These are phyloP conservation scores for Anacardium occidentale DNA, from an alignment of 345 rosid genomes.

Conservation along the genomic window DNA sequence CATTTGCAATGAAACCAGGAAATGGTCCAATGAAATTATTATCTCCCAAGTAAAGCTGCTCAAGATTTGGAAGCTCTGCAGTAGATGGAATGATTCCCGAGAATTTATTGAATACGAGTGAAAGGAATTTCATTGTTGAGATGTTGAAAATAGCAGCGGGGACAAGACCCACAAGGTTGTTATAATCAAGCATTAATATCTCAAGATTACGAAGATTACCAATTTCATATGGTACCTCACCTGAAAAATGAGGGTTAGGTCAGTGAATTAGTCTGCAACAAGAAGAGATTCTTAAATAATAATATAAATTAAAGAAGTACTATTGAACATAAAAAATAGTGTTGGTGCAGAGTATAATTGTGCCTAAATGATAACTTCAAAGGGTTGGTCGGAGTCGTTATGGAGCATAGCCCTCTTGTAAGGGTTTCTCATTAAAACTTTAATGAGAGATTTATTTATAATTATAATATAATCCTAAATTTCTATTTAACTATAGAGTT, in stretches of 20 bases:
- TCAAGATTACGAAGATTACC: background rate
- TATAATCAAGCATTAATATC: background rate
- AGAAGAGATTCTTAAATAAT: no score
- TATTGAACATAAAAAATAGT: no score
- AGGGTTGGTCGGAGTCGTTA: no score
- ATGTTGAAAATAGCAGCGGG: constrained; percentile 12
- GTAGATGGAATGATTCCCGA: background rate
- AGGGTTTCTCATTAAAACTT: no score
- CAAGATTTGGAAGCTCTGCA: background rate
- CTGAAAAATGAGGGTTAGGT: background rate
- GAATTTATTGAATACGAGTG: background rate
- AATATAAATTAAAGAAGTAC: no score
- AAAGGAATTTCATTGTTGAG: background rate
- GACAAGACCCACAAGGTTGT: background rate
- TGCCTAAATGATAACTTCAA: no score
- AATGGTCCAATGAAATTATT: background rate
- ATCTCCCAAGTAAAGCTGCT: background rate
- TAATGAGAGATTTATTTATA: no score
- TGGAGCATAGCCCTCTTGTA: no score
- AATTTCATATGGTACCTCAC: background rate
- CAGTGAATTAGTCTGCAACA: no score
- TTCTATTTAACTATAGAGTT: no score
- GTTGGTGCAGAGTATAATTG: no score
- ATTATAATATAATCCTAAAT: no score
- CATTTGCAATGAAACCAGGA: background rate